phyloP scores from a whole-genome alignment of 768 basidiomycete species.

The Rhodocollybia butyracea region DNA sequence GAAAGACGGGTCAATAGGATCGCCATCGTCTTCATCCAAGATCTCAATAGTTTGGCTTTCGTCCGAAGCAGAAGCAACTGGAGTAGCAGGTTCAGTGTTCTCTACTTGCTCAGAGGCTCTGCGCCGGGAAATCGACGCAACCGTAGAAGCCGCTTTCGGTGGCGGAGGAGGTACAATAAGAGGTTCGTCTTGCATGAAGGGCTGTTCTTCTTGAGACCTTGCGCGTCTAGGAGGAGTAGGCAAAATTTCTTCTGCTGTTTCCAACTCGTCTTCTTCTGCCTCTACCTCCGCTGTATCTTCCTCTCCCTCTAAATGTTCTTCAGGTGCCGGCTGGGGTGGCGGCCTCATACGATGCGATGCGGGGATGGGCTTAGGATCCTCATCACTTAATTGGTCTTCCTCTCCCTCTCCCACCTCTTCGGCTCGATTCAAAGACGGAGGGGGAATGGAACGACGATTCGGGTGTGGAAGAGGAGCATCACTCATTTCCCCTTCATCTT shows the following conservation, averaged over 20 bases:
- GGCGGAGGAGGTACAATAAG: constrained; percentile 17
- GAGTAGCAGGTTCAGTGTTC: not conserved
- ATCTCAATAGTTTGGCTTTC: constrained; percentile 24
- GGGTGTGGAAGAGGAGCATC: constrained; percentile 7
- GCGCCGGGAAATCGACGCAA: constrained; percentile 10
- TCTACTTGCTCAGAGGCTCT: not conserved
- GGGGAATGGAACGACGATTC: not conserved
- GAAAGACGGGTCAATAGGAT: constrained; percentile 68
- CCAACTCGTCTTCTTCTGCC: not conserved
- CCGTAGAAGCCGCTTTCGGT: constrained; percentile 20
- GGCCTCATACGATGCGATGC: not conserved
- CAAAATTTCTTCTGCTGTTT: constrained; percentile 3
- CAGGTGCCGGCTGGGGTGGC: constrained; percentile 2
- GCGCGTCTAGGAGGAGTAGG: constrained; percentile 7
- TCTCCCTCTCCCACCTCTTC: not conserved
- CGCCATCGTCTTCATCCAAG: constrained; percentile 62
- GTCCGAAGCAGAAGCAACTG: no score
- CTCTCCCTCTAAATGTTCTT: not conserved
- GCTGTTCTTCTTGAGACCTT: not conserved
- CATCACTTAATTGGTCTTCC: not conserved
- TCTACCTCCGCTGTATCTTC: constrained; percentile 4
- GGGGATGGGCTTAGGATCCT: constrained; percentile 1
- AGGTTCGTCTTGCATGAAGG: constrained; percentile 6
- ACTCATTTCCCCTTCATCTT: constrained; percentile 6
- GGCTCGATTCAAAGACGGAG: not conserved